Conservation (phyloP, 2,329 filamentous ascomycete species). For the Cordyceps sp. region DNA sequence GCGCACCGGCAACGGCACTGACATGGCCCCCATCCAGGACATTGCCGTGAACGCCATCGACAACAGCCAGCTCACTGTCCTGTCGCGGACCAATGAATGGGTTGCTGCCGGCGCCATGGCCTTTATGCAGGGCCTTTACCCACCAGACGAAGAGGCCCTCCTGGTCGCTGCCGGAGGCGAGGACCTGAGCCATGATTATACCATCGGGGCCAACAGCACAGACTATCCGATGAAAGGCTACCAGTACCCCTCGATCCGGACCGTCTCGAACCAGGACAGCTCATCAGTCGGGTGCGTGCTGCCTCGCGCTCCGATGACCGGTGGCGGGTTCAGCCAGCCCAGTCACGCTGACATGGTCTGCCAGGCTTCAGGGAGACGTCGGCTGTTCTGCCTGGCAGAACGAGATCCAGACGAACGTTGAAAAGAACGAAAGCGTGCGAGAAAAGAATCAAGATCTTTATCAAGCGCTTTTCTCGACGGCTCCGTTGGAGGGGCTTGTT, state of each 20-base stretch:
- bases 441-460: slow-evolving; percentile 23
- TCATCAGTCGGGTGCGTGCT: slow-evolving; percentile 26
- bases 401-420: slow-evolving; percentile 12
- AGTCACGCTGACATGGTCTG: not conserved
- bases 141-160: slow-evolving; percentile 36
- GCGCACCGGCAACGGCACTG: slow-evolving; percentile 7
- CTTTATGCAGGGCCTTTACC: slow-evolving; percentile 76
- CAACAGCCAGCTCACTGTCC: slow-evolving; percentile 26
- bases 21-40: slow-evolving; percentile 21
- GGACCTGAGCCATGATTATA: slow-evolving; percentile 24
- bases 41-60: slow-evolving; percentile 27
- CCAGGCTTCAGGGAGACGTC: slow-evolving; percentile 20
- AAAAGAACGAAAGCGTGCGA: slow-evolving; percentile 8
- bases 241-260: slow-evolving; percentile 56
- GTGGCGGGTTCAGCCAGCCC: too few species aligned
- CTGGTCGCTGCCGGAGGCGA: slow-evolving; percentile 10
- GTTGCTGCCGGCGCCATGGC: slow-evolving; percentile 54
- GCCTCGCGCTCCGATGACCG: not conserved
- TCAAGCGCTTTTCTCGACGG: slow-evolving; percentile 19
- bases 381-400: slow-evolving; percentile 20
- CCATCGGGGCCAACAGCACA: slow-evolving; percentile 25
- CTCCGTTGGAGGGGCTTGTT: slow-evolving; percentile 21
- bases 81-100: slow-evolving; percentile 23
- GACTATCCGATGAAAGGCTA: slow-evolving; percentile 59
- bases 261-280: slow-evolving; percentile 27